phyloP scores from a whole-genome alignment of 805 yeast genomes.

The Saccharomyces jurei region DNA sequence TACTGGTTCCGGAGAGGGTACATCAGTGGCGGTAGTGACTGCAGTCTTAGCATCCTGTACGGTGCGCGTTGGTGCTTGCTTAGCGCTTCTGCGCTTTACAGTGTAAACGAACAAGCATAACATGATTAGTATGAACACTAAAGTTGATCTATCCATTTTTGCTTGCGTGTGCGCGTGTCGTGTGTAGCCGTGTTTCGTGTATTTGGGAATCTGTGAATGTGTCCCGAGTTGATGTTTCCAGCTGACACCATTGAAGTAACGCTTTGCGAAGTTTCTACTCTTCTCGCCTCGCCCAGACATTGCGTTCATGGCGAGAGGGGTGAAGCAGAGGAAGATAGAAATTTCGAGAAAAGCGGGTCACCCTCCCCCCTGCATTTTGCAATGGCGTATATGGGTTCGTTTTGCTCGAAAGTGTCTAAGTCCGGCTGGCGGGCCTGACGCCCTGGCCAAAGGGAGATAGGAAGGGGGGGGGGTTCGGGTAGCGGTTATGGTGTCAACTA shows the following conservation, averaged over 20 bases:
- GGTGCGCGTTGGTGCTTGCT: neutral
- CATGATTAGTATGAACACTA: neutral
- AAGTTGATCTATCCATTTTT: neutral
- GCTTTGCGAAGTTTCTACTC: neutral
- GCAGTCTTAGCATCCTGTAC: neutral
- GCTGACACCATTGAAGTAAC: neutral
- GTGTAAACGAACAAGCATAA: neutral
- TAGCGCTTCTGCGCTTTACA: neutral
- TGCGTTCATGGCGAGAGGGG: neutral
- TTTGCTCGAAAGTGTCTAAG: neutral
- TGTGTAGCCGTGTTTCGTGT: neutral
- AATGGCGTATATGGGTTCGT: neutral
- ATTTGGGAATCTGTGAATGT: neutral
- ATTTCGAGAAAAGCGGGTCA: neutral
- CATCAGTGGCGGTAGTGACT: neutral
- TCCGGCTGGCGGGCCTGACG: neutral
- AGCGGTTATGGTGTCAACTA: neutral
- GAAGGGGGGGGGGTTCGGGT: neutral
- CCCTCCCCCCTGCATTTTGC: neutral
- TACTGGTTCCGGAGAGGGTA: conserved; percentile 6
- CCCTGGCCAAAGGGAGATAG: neutral
- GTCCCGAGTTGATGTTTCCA: neutral
- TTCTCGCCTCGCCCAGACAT: neutral
- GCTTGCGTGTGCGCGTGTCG: neutral
- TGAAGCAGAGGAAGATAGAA: neutral